Evolutionary conservation across 257 asterid genomes (phyloP).

Genomic region (Coffea canephora): DNA sequence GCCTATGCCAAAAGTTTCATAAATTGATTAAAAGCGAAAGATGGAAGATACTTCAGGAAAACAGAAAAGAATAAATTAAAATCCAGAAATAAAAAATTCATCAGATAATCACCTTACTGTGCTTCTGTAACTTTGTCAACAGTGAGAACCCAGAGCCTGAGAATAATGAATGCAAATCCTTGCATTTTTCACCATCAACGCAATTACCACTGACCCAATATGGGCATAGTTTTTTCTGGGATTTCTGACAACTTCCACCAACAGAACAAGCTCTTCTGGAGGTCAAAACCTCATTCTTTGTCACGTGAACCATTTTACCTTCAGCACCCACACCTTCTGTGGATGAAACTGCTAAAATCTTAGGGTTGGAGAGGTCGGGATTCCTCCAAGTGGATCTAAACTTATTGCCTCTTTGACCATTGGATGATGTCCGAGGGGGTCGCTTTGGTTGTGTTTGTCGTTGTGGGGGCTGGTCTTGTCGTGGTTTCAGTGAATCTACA

Average conservation of each 20-base stretch:
- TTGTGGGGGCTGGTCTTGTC: neutral
- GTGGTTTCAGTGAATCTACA: slow-evolving; percentile 19
- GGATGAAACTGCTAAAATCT: neutral
- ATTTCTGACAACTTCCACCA: slow-evolving; percentile 4
- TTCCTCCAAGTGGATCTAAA: slow-evolving; percentile 6
- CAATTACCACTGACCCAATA: slow-evolving; percentile 7
- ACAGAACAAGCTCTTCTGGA: slow-evolving; percentile 15
- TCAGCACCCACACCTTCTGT: slow-evolving; percentile 10
- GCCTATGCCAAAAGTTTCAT: slow-evolving; percentile 20
- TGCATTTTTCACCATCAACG: slow-evolving; percentile 12
- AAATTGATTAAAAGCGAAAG: neutral
- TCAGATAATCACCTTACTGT: slow-evolving; percentile 22
- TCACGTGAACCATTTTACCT: neutral
- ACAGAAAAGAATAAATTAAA: neutral
- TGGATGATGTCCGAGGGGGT: neutral
- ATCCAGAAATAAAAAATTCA: neutral
- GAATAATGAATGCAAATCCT: slow-evolving; percentile 11
- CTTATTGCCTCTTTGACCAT: neutral
- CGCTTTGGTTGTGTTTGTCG: slow-evolving; percentile 12
- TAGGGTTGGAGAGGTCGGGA: slow-evolving; percentile 1
- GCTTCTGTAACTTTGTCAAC: slow-evolving; percentile 51
- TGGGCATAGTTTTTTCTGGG: slow-evolving; percentile 8
- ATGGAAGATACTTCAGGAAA: slow-evolving; percentile 20
- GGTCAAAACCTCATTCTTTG: neutral
- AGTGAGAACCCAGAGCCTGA: slow-evolving; percentile 31